Conservation (phyloP, 176 grass and related monocot genomes). For the Secale cereale region DNA sequence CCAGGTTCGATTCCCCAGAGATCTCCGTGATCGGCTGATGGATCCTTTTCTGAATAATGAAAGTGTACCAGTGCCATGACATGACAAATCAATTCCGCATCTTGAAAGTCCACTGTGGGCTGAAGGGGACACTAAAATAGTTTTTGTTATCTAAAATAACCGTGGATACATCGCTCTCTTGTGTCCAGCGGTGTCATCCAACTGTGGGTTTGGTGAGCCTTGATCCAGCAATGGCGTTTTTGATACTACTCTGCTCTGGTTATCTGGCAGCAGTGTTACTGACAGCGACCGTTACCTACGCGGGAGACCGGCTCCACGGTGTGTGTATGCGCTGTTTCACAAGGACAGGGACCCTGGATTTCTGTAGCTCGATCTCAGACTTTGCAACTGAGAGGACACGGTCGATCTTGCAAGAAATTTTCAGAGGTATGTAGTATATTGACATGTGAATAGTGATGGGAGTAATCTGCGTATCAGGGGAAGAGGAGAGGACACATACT, state of each 20-base stretch:
- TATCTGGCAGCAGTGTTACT: background rate
- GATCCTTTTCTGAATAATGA: background rate
- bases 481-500: background rate
- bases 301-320: background rate
- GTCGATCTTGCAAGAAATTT: background rate
- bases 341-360: background rate
- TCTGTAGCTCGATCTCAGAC: background rate
- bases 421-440: background rate
- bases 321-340: background rate
- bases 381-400: background rate
- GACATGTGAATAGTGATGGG: background rate
- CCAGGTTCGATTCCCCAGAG: background rate
- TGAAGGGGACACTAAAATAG: background rate
- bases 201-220: slow-evolving; percentile 16
- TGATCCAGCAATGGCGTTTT: background rate
- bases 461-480: background rate
- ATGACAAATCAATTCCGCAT: slow-evolving; percentile 25
- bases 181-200: background rate
- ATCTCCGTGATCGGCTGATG: slow-evolving; percentile 17
- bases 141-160: background rate
- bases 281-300: slow-evolving; percentile 49
- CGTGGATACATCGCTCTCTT: slow-evolving; percentile 20
- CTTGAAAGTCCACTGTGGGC: background rate
- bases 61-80: background rate
- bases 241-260: background rate